Evolutionary conservation across 495 filamentous ascomycete genomes (phyloP), one percentile per base, ranked within the genome.

Genomic region (Penicilliopsis zonata): DNA sequence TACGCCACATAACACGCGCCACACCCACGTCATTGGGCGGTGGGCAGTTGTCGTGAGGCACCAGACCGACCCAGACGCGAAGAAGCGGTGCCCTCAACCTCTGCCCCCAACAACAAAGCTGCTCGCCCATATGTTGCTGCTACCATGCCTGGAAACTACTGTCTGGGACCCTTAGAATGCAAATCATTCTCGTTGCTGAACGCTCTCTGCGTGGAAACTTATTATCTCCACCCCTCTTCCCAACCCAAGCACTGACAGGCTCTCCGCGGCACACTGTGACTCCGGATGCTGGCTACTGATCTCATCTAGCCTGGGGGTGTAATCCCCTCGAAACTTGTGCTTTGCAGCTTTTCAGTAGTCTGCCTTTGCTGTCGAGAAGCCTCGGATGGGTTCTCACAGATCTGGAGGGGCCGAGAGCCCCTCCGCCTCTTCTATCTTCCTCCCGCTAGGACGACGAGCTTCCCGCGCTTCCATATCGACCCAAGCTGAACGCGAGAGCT

Each of bases 391-490:
- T 38, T 52, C 53, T 27, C 54, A 55, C 23, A 57, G 47, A 36
- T 49, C 49, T 18, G 49, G 49, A 43, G 51, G 48, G 37, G 52
- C 48, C 24, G 43, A 47, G 23, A 65, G 62, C 40, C 62, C 60
- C 20, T 61, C 65, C 20, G 43, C 50, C 23, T 67, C 64, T 25
- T 54, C 64, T 5, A 47, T 55, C 23, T 56, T 63, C 29, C 46
- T 61, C 28, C 61, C 61, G 3, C 54, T 62, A 12, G 57, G 59
- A 13, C 53, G 54, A 28, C 64, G 61, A 25, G 76, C 69, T 12
- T 88, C 84, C 3, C 46, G 79, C 12, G 58, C 65, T 20, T 87
- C 83, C 13, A 38, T 74, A 9, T 71, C 74, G 10, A 70, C 72
- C 4, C 64, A 67, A 14, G 55, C 78, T 33, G 81, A 86, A 49